A percentile compares a stretch with the other conserved stretches of the same genome.
Evolutionary conservation across 495 filamentous ascomycete species (phyloP).

Genomic region (Penicillium riverlandense): DNA sequence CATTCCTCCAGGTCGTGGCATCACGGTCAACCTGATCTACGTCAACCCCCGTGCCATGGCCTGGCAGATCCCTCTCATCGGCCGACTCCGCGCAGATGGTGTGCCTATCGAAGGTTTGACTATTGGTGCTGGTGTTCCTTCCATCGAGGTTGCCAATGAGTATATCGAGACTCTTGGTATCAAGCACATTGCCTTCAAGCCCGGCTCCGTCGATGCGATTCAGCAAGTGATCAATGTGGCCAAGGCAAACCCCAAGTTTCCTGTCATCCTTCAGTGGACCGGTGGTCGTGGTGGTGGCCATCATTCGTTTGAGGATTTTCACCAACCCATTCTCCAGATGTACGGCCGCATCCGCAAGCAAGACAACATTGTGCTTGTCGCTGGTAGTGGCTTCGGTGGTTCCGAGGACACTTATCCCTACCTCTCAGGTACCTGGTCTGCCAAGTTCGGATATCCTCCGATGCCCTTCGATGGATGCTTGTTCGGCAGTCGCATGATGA

Average conservation of each 20-base stretch:
- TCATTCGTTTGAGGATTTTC: conserved; percentile 47
- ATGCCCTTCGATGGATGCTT: conserved; percentile 47
- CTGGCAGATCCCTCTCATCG: conserved; percentile 94
- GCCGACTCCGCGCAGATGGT: conserved; percentile 74
- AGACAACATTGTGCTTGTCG: conserved; percentile 40
- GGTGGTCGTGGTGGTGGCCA: conserved; percentile 45
- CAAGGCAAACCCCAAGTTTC: conserved; percentile 36
- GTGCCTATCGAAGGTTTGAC: conserved; percentile 85
- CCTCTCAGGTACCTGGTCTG: conserved; percentile 38
- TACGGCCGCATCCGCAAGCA: conserved; percentile 38
- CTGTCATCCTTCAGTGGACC: conserved; percentile 45
- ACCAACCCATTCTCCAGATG: conserved; percentile 36
- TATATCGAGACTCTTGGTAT: conserved; percentile 41
- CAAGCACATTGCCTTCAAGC: conserved; percentile 45
- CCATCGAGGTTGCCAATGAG: conserved; percentile 36
- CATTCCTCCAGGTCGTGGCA: conserved; percentile 85
- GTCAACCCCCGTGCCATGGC: conserved; percentile 93
- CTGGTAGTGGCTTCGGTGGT: conserved; percentile 42
- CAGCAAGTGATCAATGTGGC: conserved; percentile 41
- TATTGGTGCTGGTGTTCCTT: conserved; percentile 45
- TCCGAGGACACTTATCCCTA: conserved; percentile 42
- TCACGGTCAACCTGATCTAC: conserved; percentile 92
- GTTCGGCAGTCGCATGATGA: conserved; percentile 44
- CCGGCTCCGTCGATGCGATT: conserved; percentile 37
- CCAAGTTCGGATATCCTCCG: conserved; percentile 26